Conservation (phyloP, 352 stramenopile genomes). For the Pythium apleroticum region DNA sequence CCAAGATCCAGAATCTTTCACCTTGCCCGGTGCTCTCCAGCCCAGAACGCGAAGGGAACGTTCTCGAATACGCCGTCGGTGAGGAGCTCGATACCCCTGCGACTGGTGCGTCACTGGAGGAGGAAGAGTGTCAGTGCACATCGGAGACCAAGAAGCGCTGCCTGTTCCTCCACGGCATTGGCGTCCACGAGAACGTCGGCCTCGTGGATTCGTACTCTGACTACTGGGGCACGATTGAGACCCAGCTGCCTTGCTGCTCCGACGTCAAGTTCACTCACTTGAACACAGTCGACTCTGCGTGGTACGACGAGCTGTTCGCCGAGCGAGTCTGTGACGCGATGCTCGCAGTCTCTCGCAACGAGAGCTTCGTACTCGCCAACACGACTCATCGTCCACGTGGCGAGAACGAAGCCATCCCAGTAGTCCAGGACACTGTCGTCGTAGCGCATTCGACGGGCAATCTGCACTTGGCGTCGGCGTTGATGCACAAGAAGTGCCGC, state of each 20-base stretch:
- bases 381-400: background rate
- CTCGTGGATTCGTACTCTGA: constrained; percentile 24
- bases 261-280: constrained; percentile 36
- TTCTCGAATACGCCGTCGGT: background rate
- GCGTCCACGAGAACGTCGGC: constrained; percentile 28
- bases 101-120: background rate
- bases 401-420: background rate
- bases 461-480: constrained; percentile 31
- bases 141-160: constrained; percentile 32
- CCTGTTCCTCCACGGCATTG: constrained; percentile 50
- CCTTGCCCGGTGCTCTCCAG: background rate
- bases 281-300: constrained; percentile 31
- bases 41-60: background rate
- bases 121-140: constrained; percentile 17
- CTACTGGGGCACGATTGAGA: constrained; percentile 32
- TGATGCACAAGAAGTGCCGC: constrained; percentile 30
- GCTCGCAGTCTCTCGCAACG: constrained; percentile 13
- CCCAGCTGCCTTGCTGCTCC: constrained; percentile 29
- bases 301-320: constrained; percentile 30
- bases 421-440: constrained; percentile 30
- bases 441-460: constrained; percentile 46
- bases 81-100: background rate
- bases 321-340: constrained; percentile 28
- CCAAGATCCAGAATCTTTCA: background rate
- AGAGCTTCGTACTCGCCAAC: constrained; percentile 21